phyloP scores from a whole-genome alignment of 2,329 filamentous ascomycete species.

The Clathrospora elynae region DNA sequence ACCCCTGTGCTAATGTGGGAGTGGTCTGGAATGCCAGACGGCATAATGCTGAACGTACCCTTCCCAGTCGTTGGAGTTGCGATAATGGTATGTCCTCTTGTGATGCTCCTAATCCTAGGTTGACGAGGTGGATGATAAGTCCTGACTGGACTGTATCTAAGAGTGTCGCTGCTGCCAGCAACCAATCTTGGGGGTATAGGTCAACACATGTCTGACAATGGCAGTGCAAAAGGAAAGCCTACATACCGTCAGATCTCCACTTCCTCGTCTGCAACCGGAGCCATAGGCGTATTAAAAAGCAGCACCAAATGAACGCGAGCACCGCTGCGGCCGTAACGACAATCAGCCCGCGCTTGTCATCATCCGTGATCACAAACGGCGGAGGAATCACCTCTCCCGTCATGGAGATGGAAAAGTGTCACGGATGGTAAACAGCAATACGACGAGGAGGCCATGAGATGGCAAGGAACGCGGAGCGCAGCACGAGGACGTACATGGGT shows the following conservation, averaged over 20 bases:
- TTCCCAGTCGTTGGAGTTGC: conserved; percentile 30
- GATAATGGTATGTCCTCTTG: conserved; percentile 17
- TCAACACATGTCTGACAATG: conserved; percentile 22
- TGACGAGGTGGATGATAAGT: conserved; percentile 32
- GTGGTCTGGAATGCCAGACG: background rate
- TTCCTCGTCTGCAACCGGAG: conserved; percentile 34
- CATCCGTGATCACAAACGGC: conserved; percentile 36
- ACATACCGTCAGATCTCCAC: conserved; percentile 42
- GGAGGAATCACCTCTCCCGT: conserved; percentile 29
- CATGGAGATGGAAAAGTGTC: conserved; percentile 21
- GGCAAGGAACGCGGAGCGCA: background rate
- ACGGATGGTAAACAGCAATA: conserved; percentile 4
- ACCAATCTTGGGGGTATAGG: conserved; percentile 15
- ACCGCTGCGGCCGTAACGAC: conserved; percentile 36
- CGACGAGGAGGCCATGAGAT: conserved; percentile 5
- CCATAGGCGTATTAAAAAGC: conserved; percentile 39
- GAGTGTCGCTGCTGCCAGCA: conserved; percentile 20
- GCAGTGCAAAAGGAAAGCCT: conserved; percentile 27
- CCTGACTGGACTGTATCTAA: conserved; percentile 35
- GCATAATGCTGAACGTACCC: conserved; percentile 34
- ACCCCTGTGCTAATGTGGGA: conserved; percentile 14
- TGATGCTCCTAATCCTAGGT: conserved; percentile 33
- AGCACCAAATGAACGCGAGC: conserved; percentile 38
- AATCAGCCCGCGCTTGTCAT: conserved; percentile 44
- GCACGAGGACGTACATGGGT: background rate